A percentile compares a stretch with the other conserved stretches of the same genome.
Evolutionary conservation across 148 eudicot species (phyloP).

Genomic region (Cornus controversa): DNA sequence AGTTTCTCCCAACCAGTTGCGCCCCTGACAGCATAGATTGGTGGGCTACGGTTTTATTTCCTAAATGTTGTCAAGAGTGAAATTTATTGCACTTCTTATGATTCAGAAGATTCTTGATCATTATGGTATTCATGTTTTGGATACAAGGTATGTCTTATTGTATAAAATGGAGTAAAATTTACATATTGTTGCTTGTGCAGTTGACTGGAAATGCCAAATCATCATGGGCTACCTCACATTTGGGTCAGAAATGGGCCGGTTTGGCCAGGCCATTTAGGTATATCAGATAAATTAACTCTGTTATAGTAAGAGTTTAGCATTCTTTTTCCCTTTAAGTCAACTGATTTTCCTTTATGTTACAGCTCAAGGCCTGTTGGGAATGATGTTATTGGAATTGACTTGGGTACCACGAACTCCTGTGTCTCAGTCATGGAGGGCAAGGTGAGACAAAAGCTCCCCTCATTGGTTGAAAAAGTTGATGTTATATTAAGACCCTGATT

Average conservation of each 20-base stretch:
- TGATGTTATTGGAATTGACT: conserved; percentile 94
- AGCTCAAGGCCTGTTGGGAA: conserved; percentile 74
- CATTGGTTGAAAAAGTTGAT: neutral
- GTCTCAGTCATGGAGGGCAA: conserved; percentile 97
- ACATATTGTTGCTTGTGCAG: conserved; percentile 32
- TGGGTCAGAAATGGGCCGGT: conserved; percentile 57
- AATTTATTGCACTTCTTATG: too few species aligned
- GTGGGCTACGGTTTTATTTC: too few species aligned
- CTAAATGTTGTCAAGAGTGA: too few species aligned
- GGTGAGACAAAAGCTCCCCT: conserved; percentile 30
- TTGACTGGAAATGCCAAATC: conserved; percentile 54
- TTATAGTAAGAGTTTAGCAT: neutral
- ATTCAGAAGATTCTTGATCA: too few species aligned
- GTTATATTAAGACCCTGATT: neutral
- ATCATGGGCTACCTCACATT: conserved; percentile 42
- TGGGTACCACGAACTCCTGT: conserved; percentile 97
- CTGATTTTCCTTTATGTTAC: conserved; percentile 6
- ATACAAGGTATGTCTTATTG: too few species aligned
- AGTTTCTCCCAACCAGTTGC: too few species aligned
- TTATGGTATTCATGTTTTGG: too few species aligned
- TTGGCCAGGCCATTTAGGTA: conserved; percentile 89
- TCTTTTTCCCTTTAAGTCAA: neutral
- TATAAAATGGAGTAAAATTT: neutral
- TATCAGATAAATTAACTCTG: neutral
- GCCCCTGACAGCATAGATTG: too few species aligned